Conservation (phyloP, 2,329 filamentous ascomycete genomes). For the Dothideomycetidae sp. region DNA sequence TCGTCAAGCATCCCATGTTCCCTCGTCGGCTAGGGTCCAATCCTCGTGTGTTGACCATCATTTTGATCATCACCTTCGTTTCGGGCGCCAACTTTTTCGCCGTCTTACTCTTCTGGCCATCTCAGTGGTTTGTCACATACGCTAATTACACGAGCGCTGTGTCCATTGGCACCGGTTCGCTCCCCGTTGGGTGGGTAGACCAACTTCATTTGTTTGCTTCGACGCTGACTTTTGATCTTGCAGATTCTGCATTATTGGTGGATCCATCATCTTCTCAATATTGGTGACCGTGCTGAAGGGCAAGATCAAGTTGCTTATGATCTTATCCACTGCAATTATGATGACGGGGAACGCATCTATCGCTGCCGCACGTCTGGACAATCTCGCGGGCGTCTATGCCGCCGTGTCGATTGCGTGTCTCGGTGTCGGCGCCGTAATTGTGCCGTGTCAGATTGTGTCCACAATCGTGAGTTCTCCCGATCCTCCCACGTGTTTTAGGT, state of each 20-base stretch:
- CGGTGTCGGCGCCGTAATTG: slow-evolving; percentile 8
- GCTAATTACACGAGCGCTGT: slow-evolving; percentile 15
- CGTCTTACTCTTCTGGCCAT: slow-evolving; percentile 43
- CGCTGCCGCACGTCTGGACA: slow-evolving; percentile 3
- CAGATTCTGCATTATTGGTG: slow-evolving; percentile 14
- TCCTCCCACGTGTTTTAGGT: too few species aligned
- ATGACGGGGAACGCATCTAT: slow-evolving; percentile 7
- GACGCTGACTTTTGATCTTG: background rate
- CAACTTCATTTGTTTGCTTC: background rate
- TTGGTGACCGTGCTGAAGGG: slow-evolving; percentile 6
- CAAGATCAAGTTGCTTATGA: slow-evolving; percentile 2
- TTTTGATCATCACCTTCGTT: slow-evolving; percentile 28
- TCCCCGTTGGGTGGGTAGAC: background rate
- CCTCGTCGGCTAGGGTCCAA: background rate
- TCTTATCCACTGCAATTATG: slow-evolving; percentile 7
- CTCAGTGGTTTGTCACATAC: slow-evolving; percentile 10
- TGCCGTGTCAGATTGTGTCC: slow-evolving; percentile 7
- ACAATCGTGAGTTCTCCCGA: slow-evolving; percentile 5
- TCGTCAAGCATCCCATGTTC: slow-evolving; percentile 4
- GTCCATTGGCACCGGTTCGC: background rate
- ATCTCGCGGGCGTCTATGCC: slow-evolving; percentile 1
- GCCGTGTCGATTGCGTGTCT: slow-evolving; percentile 5
- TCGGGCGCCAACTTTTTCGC: slow-evolving; percentile 26
- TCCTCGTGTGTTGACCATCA: slow-evolving; percentile 17
- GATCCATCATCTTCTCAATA: slow-evolving; percentile 7